These are phyloP conservation scores for Lepraria neglecta DNA, from an alignment of 495 filamentous ascomycete genomes.

Conservation along the genomic window DNA sequence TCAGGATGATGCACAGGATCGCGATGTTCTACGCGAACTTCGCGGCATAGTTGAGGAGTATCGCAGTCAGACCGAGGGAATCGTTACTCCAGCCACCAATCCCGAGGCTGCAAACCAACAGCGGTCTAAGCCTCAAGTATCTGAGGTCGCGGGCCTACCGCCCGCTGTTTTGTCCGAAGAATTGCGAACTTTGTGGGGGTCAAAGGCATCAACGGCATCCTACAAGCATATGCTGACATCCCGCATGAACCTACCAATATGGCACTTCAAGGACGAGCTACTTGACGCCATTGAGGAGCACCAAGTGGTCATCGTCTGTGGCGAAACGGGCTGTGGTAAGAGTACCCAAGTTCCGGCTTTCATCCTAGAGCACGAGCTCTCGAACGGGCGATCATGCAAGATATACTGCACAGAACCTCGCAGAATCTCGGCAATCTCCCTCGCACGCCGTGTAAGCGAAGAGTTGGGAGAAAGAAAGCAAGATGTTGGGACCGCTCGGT, in stretches of 20 bases:
- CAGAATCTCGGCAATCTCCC: slow-evolving; percentile 88
- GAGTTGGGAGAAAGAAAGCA: slow-evolving; percentile 80
- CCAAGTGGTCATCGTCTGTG: slow-evolving; percentile 84
- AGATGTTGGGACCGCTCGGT: slow-evolving; percentile 74
- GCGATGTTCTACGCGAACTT: slow-evolving; percentile 54
- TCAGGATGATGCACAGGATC: slow-evolving; percentile 62
- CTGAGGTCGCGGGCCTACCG: slow-evolving; percentile 21
- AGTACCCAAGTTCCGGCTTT: slow-evolving; percentile 94
- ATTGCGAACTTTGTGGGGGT: slow-evolving; percentile 61
- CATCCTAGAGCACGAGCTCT: slow-evolving; percentile 81
- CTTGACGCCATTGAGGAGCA: slow-evolving; percentile 64
- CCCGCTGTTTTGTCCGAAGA: slow-evolving; percentile 38
- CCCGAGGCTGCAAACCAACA: neutral
- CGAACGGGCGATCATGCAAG: slow-evolving; percentile 72
- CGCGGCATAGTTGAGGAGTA: slow-evolving; percentile 51
- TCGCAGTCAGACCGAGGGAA: neutral
- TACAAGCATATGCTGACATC: slow-evolving; percentile 47
- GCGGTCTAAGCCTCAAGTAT: slow-evolving; percentile 32
- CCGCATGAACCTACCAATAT: slow-evolving; percentile 78
- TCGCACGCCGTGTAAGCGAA: slow-evolving; percentile 86
- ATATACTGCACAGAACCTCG: slow-evolving; percentile 95
- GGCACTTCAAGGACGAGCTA: slow-evolving; percentile 71
- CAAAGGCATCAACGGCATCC: slow-evolving; percentile 55
- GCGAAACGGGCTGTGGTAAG: slow-evolving; percentile 95
- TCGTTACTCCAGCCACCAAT: neutral